Base-by-base conservation (phyloP, 805 yeast genomes). In the Starmerella lactis-condensi region DNA sequence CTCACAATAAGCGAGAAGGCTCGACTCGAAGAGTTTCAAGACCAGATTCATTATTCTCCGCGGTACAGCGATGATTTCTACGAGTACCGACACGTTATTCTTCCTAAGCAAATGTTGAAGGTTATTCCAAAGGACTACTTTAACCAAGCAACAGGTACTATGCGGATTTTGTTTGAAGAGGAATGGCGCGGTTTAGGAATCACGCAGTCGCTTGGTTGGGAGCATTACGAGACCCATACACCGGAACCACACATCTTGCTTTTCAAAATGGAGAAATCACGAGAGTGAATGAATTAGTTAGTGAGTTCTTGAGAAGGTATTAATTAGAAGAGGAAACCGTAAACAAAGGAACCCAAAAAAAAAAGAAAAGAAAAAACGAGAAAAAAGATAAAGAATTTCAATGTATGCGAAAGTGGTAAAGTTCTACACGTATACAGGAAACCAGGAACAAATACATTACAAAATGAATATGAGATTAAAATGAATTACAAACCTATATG, bases 141-240 rank as follows among this genome's bases (percentile, higher is more conserved):
- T 62, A 75, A 76, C 48, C 72, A 82, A 2, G 93, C 83, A 36
- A 79, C 93, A 2, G 96, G 96, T 4, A 89, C 98, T 0, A 62
- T 89, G 44, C 71, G 93, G 42, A 79, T 89, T 26, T 59, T 89
- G 24, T 56, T 76, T 29, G 99, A 89, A 53, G 96, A 89, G 43
- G 99, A 89, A 56, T 89, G 99, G 99, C 66, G 99, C 53, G 96
- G 95, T 1, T 60, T 89, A 30, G 99, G 99, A 2, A 82, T 89
- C 47, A 89, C 96, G 5, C 99, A 89, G 54, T 77, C 93, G 22
- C 61, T 89, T 38, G 98, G 98, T 1, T 89, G 98, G 98, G 89
- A 67, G 33, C 98, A 89, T 54, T 89, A 85, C 50, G 98, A 89
- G 48, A 83, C 93, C 25, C 98, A 89, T 53, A 77, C 96, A 1